phyloP scores from a whole-genome alignment of 495 filamentous ascomycete species.

The Aeminium ludgeri region DNA sequence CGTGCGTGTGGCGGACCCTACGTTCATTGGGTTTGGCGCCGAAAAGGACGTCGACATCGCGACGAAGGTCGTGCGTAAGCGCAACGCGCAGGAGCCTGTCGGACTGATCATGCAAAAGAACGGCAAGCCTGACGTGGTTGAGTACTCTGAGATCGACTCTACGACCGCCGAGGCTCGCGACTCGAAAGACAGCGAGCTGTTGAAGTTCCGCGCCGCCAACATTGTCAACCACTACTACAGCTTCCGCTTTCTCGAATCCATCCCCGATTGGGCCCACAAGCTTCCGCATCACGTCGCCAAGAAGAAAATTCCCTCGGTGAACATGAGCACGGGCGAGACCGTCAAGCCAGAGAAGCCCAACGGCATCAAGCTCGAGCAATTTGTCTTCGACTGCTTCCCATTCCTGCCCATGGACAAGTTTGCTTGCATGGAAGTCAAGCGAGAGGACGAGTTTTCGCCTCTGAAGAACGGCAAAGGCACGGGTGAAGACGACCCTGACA shows the following conservation, averaged over 20 bases:
- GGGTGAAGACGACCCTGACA: slow-evolving; percentile 86
- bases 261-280: slow-evolving; percentile 67
- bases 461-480: slow-evolving; percentile 90
- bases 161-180: slow-evolving; percentile 78
- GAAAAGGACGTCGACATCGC: slow-evolving; percentile 85
- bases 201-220: slow-evolving; percentile 95
- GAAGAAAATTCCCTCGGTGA: slow-evolving; percentile 88
- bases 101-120: slow-evolving; percentile 90
- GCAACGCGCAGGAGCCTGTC: slow-evolving; percentile 89
- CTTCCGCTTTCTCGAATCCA: slow-evolving; percentile 77
- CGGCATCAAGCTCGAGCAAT: slow-evolving; percentile 97
- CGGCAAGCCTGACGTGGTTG: slow-evolving; percentile 91
- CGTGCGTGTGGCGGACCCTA: slow-evolving; percentile 91
- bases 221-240: slow-evolving; percentile 99
- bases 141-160: slow-evolving; percentile 94
- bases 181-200: slow-evolving; percentile 57
- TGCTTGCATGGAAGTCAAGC: slow-evolving; percentile 84
- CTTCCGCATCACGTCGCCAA: slow-evolving; percentile 89
- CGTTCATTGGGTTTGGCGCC: slow-evolving; percentile 87
- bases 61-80: slow-evolving; percentile 97
- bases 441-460: slow-evolving; percentile 96
- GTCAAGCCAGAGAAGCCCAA: slow-evolving; percentile 89
- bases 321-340: slow-evolving; percentile 54
- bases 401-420: slow-evolving; percentile 74
- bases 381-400: slow-evolving; percentile 97